Base-by-base conservation (phyloP, 805 yeast species). In the Cyberlindnera xylosilytica region DNA sequence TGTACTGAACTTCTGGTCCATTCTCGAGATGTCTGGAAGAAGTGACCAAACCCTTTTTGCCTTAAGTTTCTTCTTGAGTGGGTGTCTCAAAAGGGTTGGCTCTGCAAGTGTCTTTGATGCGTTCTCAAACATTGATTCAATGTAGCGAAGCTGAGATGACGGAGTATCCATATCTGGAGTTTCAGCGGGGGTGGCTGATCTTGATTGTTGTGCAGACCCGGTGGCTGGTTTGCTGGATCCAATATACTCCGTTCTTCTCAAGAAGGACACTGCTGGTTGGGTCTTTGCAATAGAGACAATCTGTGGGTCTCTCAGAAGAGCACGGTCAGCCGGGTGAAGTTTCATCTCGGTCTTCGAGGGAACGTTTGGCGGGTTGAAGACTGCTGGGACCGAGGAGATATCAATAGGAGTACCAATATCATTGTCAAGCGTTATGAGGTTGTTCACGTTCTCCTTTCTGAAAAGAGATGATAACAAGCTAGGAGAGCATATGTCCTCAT, bases 171-270 rank as follows among this genome's bases (percentile, higher is more conserved):
- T 64, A 20, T 54, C 53, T 12, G 12, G 15, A 13, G 33, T 29
- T 20, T 30, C 38, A 17, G 41, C 12, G 17, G 54, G 48, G 1
- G 52, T 49, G 4, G 39, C 40, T 11, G 53, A 47, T 41, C 53
- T 49, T 6, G 57, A 45, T 15, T 29, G 43, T 22, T 31, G 49
- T 4, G 22, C 18, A 4, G 40, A 38, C 20, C 24, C 20, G 2
- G 15, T 16, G 20, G n/a, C 17, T 20, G 24, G 16, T 28, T 43
- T 44, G 2, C 16, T 39, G 15, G 55, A 47, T 2, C 51, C 55
- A 27, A 88, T 84, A 61, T 91, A 91, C 60, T 93, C 98, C 0
- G 99, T 91, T 68, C 98, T 81, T 68, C 97, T 81, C 60, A 91
- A 73, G 65, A 91, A 90, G n/a, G 87, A 74, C 12, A 86, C 73